A percentile compares a stretch with the other conserved stretches of the same genome.
phyloP scores from a whole-genome alignment of 1,284 basidiomycete species.

The Entoloma clypeatum region DNA sequence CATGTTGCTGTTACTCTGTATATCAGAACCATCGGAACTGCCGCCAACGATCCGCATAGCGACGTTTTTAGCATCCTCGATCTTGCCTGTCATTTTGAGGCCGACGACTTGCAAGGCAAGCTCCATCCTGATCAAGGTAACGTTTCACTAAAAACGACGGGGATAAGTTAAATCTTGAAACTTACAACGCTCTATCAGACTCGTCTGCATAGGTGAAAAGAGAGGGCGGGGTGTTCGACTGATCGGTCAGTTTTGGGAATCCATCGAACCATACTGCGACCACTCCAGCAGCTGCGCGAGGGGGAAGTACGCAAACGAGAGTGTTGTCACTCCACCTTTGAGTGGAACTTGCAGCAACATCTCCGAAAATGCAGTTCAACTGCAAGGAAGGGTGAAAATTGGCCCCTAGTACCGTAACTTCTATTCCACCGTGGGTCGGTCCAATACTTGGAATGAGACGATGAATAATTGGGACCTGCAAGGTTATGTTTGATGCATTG shows the following conservation, averaged over 20 bases:
- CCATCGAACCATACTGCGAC: slow-evolving; percentile 90
- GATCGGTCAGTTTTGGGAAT: slow-evolving; percentile 55
- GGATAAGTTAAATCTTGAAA: slow-evolving; percentile 21
- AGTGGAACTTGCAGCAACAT: slow-evolving; percentile 76
- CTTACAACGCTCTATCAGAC: slow-evolving; percentile 82
- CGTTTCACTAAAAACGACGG: slow-evolving; percentile 13
- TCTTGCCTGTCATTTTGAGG: slow-evolving; percentile 93
- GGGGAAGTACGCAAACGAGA: slow-evolving; percentile 89
- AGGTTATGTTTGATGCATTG: slow-evolving; percentile 38
- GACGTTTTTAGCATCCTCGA: slow-evolving; percentile 89
- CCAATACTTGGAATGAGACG: slow-evolving; percentile 89
- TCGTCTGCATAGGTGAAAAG: slow-evolving; percentile 91
- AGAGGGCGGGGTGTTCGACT: slow-evolving; percentile 44
- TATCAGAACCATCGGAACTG: slow-evolving; percentile 45
- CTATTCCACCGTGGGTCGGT: slow-evolving; percentile 90
- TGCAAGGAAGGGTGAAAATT: slow-evolving; percentile 76
- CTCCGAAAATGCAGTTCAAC: slow-evolving; percentile 85
- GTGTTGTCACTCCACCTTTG: slow-evolving; percentile 94
- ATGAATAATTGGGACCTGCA: slow-evolving; percentile 68
- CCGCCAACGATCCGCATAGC: slow-evolving; percentile 82
- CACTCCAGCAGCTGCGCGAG: slow-evolving; percentile 76
- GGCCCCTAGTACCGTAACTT: slow-evolving; percentile 90
- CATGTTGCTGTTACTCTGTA: slow-evolving; percentile 36
- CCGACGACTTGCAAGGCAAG: slow-evolving; percentile 93
- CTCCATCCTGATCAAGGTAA: slow-evolving; percentile 68